These are phyloP conservation scores for Chlamydomonas sp. DNA, from an alignment of 139 green algal genomes.

Conservation along the genomic window DNA sequence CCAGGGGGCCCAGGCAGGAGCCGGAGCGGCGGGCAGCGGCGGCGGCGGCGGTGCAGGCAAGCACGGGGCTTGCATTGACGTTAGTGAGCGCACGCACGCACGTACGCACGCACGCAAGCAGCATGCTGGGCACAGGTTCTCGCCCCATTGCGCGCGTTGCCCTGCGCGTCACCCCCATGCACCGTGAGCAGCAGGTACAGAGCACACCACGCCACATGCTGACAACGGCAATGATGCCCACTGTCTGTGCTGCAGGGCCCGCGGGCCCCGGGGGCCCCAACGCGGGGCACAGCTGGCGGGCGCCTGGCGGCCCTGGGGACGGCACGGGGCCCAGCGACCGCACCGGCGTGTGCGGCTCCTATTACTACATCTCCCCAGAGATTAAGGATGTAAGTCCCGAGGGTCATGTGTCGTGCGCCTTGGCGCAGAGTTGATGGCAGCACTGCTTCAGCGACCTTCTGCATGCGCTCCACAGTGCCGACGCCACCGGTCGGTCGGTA, in stretches of 20 bases:
- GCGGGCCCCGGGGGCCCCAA: not conserved
- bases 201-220: too few relatives aligned
- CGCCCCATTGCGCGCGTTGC: too few relatives aligned
- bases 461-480: too few relatives aligned
- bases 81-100: too few relatives aligned
- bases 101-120: too few relatives aligned
- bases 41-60: not conserved
- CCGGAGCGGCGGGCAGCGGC: not conserved
- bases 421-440: not conserved
- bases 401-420: conserved; percentile 26
- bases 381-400: conserved; percentile 66
- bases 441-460: not conserved
- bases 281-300: conserved; percentile 14
- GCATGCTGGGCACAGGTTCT: too few relatives aligned
- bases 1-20: not conserved
- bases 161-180: too few relatives aligned
- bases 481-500: too few relatives aligned
- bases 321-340: conserved; percentile 49
- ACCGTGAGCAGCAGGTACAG: too few relatives aligned
- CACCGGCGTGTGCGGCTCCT: conserved; percentile 79
- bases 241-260: not conserved
- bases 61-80: not conserved
- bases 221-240: too few relatives aligned
- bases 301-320: not conserved
- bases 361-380: conserved; percentile 87